Conservation (phyloP, 2,329 filamentous ascomycete genomes). For the Penicillium concentricum region DNA sequence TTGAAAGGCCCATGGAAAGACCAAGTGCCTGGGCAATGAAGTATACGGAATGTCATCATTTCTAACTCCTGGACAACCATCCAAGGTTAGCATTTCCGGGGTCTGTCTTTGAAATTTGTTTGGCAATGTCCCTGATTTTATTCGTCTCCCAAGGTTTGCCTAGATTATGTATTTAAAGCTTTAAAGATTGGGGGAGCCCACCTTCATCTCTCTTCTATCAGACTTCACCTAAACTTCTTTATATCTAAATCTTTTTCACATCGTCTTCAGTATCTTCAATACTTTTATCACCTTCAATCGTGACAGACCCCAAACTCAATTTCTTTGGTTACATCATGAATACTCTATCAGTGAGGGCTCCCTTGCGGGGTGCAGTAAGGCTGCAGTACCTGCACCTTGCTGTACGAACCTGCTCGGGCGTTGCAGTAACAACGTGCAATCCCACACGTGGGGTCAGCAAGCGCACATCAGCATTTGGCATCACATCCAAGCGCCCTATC, state of each 20-base stretch:
- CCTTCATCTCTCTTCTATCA: background rate
- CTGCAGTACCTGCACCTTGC: conserved; percentile 28
- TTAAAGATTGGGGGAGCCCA: background rate
- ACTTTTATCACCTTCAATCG: background rate
- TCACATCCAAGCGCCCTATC: conserved; percentile 33
- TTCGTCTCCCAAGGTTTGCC: background rate
- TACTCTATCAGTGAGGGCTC: conserved; percentile 26
- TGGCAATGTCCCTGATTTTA: background rate
- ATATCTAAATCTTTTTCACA: background rate
- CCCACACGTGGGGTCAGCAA: conserved; percentile 19
- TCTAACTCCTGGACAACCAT: background rate
- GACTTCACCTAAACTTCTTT: background rate
- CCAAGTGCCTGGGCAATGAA: conserved; percentile 9
- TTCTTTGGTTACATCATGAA: conserved; percentile 25
- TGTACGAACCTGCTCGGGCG: conserved; percentile 25
- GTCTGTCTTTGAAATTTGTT: background rate
- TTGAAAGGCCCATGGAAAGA: background rate
- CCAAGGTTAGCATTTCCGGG: background rate
- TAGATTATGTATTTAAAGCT: background rate
- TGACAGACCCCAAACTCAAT: background rate
- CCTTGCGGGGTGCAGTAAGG: conserved; percentile 29
- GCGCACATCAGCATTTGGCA: background rate
- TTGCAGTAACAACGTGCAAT: conserved; percentile 20
- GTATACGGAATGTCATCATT: conserved; percentile 11
- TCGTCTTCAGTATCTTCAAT: background rate